A percentile compares a stretch with the other conserved stretches of the same genome.
phyloP scores from a whole-genome alignment of 2,329 filamentous ascomycete genomes.

The Waltergamsia citrina region DNA sequence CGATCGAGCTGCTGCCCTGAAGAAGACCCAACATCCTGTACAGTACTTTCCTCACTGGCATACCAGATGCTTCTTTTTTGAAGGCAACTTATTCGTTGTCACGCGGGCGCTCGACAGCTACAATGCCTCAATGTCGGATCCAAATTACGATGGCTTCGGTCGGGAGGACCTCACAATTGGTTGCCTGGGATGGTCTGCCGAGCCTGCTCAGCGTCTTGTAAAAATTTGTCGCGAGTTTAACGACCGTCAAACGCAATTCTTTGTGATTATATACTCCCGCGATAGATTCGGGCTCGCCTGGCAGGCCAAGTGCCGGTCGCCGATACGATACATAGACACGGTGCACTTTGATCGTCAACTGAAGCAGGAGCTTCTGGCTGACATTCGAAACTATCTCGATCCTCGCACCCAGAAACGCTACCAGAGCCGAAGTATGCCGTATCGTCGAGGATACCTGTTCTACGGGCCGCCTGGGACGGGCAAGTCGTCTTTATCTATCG shows the following conservation, averaged over 20 bases:
- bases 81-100: conserved; percentile 33
- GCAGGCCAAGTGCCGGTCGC: conserved; percentile 37
- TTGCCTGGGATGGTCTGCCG: conserved; percentile 40
- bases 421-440: conserved; percentile 41
- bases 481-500: conserved; percentile 46
- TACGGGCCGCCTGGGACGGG: conserved; percentile 54
- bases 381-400: conserved; percentile 43
- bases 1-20: conserved; percentile 27
- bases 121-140: conserved; percentile 23
- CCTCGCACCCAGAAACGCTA: conserved; percentile 46
- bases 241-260: conserved; percentile 36
- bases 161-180: conserved; percentile 36
- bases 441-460: conserved; percentile 47
- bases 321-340: conserved; percentile 38
- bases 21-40: conserved; percentile 28
- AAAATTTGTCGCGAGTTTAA: conserved; percentile 36
- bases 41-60: conserved; percentile 36
- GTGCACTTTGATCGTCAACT: conserved; percentile 36
- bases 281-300: conserved; percentile 35
- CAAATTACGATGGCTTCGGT: conserved; percentile 33
- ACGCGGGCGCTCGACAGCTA: conserved; percentile 29
- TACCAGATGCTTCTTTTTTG: conserved; percentile 38
- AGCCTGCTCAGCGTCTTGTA: conserved; percentile 35
- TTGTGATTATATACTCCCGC: conserved; percentile 37
- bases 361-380: conserved; percentile 36